Percentiles rank a stretch among this genome's conserved stretches.
Conservation (phyloP, 768 basidiomycete genomes). For the Leccinum ochraceum region DNA sequence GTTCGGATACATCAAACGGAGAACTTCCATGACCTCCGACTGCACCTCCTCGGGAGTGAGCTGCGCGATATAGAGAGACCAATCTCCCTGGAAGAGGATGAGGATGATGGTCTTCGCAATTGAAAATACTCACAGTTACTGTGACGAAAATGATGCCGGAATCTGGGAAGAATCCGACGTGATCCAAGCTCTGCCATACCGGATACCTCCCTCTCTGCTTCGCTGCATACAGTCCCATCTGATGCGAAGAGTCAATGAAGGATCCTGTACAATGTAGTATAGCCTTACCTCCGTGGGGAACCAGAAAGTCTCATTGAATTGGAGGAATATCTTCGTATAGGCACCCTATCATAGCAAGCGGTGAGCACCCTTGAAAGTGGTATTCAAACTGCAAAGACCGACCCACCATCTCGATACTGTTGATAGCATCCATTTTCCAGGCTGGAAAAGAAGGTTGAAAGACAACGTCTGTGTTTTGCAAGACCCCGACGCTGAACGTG, state of each 20-base stretch:
- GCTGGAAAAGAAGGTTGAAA: conserved; percentile 56
- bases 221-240: conserved; percentile 56
- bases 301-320: conserved; percentile 39
- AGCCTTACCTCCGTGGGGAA: conserved; percentile 43
- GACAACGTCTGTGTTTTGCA: conserved; percentile 60
- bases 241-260: not conserved
- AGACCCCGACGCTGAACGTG: conserved; percentile 70
- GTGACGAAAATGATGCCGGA: conserved; percentile 47
- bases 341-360: too few relatives aligned
- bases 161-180: conserved; percentile 56
- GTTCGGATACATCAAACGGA: conserved; percentile 61
- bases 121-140: not conserved
- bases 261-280: too few relatives aligned
- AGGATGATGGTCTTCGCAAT: not conserved
- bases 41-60: conserved; percentile 49
- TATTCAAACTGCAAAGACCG: too few relatives aligned
- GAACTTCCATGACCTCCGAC: conserved; percentile 54
- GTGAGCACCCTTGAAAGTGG: too few relatives aligned
- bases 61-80: conserved; percentile 56
- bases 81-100: conserved; percentile 50
- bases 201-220: conserved; percentile 60
- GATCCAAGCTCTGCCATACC: conserved; percentile 67
- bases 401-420: too few relatives aligned
- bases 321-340: too few relatives aligned
- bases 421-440: too few relatives aligned